Conservation (phyloP, 2,329 filamentous ascomycete species). For the Sporothrix pallida region DNA sequence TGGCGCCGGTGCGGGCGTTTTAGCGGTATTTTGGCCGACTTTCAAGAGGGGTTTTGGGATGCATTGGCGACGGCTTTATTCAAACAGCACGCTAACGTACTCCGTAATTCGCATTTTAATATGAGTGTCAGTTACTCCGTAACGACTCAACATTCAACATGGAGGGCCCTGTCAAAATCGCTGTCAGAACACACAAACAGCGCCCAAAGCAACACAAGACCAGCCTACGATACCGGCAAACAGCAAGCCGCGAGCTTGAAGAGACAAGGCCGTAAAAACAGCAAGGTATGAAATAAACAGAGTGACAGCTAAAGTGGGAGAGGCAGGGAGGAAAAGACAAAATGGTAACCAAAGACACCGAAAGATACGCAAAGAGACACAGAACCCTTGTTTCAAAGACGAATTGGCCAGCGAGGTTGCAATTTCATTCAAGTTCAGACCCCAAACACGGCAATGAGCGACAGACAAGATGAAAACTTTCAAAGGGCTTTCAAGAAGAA, state of each 20-base stretch:
- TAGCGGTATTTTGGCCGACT: background rate
- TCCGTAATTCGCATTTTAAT: background rate
- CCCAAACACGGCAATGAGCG: background rate
- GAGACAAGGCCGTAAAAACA: too few species aligned
- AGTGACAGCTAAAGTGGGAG: conserved; percentile 16
- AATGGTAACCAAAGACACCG: background rate
- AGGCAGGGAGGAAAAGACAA: background rate
- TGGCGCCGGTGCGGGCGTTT: background rate
- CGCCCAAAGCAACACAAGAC: background rate
- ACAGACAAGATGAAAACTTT: background rate
- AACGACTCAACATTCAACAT: too few species aligned
- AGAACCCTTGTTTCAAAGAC: background rate
- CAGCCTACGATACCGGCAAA: conserved; percentile 14
- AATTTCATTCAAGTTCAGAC: background rate
- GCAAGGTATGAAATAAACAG: background rate
- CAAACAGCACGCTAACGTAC: conserved; percentile 4
- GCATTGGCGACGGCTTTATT: conserved; percentile 11
- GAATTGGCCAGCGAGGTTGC: background rate
- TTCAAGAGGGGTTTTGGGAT: background rate
- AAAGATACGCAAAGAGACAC: too few species aligned
- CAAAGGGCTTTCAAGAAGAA: background rate
- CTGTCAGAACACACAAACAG: background rate
- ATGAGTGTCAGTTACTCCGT: background rate
- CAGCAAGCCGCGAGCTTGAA: background rate
- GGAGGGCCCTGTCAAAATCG: conserved; percentile 3